These are phyloP conservation scores for Coemansia guatemalensis DNA, from an alignment of 192 early-diverging fungal genomes.

Conservation along the genomic window DNA sequence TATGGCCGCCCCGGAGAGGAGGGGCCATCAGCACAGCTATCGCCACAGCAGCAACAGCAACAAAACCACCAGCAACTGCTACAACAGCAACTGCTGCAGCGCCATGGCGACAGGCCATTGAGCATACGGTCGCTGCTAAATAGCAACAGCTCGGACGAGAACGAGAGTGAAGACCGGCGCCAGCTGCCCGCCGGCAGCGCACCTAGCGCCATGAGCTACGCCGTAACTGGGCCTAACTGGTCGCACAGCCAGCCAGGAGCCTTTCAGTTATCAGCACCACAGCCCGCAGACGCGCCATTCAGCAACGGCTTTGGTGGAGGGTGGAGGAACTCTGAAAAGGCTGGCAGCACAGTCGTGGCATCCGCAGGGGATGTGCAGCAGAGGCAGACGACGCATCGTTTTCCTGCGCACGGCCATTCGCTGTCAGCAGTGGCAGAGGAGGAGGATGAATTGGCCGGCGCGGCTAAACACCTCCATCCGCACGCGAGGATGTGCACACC, in stretches of 20 bases:
- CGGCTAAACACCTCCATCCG: conserved; percentile 14
- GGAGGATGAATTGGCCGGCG: conserved; percentile 11
- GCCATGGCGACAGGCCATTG: conserved; percentile 12
- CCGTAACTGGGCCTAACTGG: no score
- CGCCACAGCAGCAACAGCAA: not conserved
- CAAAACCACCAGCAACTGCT: not conserved
- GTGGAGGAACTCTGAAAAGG: no score
- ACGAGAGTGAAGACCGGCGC: not conserved
- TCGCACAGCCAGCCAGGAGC: no score
- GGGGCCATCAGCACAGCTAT: not conserved
- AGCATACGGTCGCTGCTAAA: conserved; percentile 37
- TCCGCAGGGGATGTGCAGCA: not conserved
- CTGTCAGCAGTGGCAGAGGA: not conserved
- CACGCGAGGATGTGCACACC: not conserved
- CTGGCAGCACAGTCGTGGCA: no score
- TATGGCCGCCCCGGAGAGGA: no score
- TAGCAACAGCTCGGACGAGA: conserved; percentile 15
- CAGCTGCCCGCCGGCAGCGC: no score
- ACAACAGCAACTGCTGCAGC: not conserved
- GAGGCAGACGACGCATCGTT: not conserved
- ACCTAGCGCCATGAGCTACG: no score
- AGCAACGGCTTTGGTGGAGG: no score
- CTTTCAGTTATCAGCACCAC: no score
- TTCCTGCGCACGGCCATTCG: not conserved
- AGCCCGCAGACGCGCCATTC: no score